Conservation (phyloP, 2,329 filamentous ascomycete species). For the Diaporthe eres region DNA sequence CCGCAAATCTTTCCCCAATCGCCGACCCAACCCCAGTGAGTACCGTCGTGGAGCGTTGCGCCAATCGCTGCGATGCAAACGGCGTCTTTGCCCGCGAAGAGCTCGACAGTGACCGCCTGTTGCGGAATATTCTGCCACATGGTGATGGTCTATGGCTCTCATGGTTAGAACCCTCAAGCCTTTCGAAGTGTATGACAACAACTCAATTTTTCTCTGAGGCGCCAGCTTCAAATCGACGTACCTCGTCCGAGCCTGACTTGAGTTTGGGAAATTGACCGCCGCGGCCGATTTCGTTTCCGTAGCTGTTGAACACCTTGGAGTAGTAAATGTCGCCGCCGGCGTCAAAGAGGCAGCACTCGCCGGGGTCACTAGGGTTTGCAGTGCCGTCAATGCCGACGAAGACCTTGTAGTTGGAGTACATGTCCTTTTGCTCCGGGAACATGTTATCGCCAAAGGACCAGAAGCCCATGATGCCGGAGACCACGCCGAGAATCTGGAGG, state of each 20-base stretch:
- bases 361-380: not conserved
- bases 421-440: not conserved
- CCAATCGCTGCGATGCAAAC: constrained; percentile 17
- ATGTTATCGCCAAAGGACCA: constrained; percentile 9
- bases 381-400: not conserved
- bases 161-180: not conserved
- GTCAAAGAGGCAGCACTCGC: not conserved
- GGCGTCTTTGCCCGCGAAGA: not conserved
- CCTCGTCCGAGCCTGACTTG: not conserved
- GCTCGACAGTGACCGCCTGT: not conserved
- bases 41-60: not conserved
- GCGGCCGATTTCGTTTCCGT: not conserved
- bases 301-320: not conserved
- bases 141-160: not conserved
- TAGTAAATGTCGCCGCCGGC: not conserved
- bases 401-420: constrained; percentile 3
- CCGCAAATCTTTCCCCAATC: constrained; percentile 13
- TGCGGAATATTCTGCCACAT: not conserved
- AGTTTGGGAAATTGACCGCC: not conserved
- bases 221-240: not conserved
- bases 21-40: constrained; percentile 3
- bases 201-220: no score
- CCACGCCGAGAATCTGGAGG: not conserved
- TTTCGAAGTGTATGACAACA: no score
- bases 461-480: not conserved